Conservation (phyloP, 2,329 filamentous ascomycete genomes). For the Zalaria sp. region DNA sequence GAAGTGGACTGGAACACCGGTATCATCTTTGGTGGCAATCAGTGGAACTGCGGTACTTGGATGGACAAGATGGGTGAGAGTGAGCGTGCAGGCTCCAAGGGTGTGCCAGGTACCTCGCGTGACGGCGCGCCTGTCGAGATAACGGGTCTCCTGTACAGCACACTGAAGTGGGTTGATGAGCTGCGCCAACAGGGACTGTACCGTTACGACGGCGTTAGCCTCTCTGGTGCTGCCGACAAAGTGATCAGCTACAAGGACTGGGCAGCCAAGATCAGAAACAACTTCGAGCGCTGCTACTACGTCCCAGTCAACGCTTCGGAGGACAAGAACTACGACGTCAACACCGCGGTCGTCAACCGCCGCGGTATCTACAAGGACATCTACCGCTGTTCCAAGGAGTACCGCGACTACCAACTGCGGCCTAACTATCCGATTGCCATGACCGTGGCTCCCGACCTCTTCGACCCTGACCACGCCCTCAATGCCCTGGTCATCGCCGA, state of each 20-base stretch:
- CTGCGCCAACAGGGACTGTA: slow-evolving; percentile 58
- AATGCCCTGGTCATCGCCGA: slow-evolving; percentile 70
- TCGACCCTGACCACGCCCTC: slow-evolving; percentile 64
- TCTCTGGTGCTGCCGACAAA: slow-evolving; percentile 18
- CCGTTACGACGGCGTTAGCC: slow-evolving; percentile 56
- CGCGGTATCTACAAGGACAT: slow-evolving; percentile 97
- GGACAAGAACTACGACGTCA: slow-evolving; percentile 66
- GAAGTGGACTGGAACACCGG: slow-evolving; percentile 84
- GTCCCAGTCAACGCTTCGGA: slow-evolving; percentile 57
- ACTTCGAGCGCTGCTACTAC: slow-evolving; percentile 89
- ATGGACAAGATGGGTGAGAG: slow-evolving; percentile 99
- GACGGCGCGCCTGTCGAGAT: slow-evolving; percentile 95
- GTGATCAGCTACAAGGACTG: slow-evolving; percentile 61
- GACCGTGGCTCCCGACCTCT: slow-evolving; percentile 81
- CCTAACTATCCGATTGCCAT: slow-evolving; percentile 93
- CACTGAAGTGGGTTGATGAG: slow-evolving; percentile 62
- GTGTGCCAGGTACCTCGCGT: slow-evolving; percentile 86
- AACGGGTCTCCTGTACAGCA: slow-evolving; percentile 83
- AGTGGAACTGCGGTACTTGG: slow-evolving; percentile 94
- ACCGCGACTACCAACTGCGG: slow-evolving; percentile 93
- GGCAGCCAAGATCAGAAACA: slow-evolving; percentile 65
- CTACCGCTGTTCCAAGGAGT: slow-evolving; percentile 86
- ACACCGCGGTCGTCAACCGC: slow-evolving; percentile 66
- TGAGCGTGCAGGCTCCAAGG: slow-evolving; percentile 77
- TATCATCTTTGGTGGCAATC: slow-evolving; percentile 86